These are phyloP conservation scores for Pyricularia pennisetigena DNA, from an alignment of 2,329 filamentous ascomycete species.

Conservation along the genomic window DNA sequence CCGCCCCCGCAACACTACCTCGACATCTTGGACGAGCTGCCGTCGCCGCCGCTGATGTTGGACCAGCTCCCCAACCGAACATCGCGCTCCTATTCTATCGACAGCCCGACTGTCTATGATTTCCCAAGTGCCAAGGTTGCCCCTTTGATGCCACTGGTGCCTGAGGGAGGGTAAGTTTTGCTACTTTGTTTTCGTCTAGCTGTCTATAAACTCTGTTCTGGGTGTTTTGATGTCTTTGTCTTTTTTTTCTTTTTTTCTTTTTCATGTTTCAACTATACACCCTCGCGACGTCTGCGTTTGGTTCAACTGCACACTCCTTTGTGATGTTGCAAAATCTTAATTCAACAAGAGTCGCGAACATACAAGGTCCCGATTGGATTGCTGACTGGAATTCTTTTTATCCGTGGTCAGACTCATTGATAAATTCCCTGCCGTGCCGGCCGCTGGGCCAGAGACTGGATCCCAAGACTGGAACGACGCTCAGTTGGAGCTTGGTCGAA, in stretches of 20 bases:
- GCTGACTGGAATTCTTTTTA: background rate
- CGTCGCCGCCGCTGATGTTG: conserved; percentile 23
- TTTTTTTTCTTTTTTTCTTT: background rate
- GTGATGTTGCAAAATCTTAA: background rate
- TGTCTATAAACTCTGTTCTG: background rate
- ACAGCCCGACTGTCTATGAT: conserved; percentile 54
- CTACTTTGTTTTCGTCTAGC: background rate
- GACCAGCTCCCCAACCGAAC: conserved; percentile 28
- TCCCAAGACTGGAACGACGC: conserved; percentile 9
- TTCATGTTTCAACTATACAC: background rate
- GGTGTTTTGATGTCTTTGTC: no score
- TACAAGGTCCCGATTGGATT: background rate
- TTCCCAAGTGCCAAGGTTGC: conserved; percentile 26
- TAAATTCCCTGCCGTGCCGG: background rate
- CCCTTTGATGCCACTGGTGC: conserved; percentile 7
- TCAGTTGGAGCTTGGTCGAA: conserved; percentile 20
- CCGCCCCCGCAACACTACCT: conserved; percentile 24
- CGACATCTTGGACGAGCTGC: conserved; percentile 27
- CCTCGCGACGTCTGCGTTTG: background rate
- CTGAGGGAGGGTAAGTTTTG: background rate
- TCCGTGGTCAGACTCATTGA: background rate
- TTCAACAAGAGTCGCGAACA: background rate
- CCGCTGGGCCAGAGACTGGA: conserved; percentile 15
- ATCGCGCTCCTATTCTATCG: conserved; percentile 43
- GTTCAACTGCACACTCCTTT: background rate